Base-by-base conservation (phyloP, 768 basidiomycete species). In the Kwoniella pini region DNA sequence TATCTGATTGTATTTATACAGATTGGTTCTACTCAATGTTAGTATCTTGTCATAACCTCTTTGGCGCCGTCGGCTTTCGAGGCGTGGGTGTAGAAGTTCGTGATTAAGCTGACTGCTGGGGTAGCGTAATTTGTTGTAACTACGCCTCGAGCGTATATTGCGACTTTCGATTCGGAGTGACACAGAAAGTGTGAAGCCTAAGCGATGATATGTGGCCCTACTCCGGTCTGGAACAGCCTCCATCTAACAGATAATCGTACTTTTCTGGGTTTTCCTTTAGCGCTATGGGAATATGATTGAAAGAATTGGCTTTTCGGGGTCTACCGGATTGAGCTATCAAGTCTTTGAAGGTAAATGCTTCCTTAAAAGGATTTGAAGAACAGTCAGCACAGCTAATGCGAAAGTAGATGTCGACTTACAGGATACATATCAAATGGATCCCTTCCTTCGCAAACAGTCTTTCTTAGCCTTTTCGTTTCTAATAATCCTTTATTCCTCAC, bases 341-440 rank as follows among this genome's bases (percentile, higher is more conserved):
- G 43, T 64, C 67, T 53, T 60, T 60, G 53, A 61, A 68, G 9
- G 67, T 68, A 49, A 57, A 68, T 19, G 55, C 60, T 57, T 67
- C 65, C 61, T 62, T 12, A 19, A 11, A 10, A 13, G 19, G 9
- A 42, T 19, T 13, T 19, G 19, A 7, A 15, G 15, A 36, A 36
- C 33, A 15, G 33, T 36, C 15, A 36, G 33, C 15, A 36, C 9
- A 36, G 33, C 15, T 7, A 0, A 49, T 26, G 15, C n/a, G 39
- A 52, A 40, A 2, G n/a, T 21, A 17, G 27, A 60, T 54, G 0
- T 42, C 9, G 40, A 63, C 67, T 64, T 39, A 69, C 70, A 21
- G 70, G 67, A 30, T 52, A 68, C 70, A 71, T 68, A 27, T 57
- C 60, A 26, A 71, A 68, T 36, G 65, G 65, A 57, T 71, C 67